phyloP scores from a whole-genome alignment of 2,329 filamentous ascomycete species.

The Beauveria australis region DNA sequence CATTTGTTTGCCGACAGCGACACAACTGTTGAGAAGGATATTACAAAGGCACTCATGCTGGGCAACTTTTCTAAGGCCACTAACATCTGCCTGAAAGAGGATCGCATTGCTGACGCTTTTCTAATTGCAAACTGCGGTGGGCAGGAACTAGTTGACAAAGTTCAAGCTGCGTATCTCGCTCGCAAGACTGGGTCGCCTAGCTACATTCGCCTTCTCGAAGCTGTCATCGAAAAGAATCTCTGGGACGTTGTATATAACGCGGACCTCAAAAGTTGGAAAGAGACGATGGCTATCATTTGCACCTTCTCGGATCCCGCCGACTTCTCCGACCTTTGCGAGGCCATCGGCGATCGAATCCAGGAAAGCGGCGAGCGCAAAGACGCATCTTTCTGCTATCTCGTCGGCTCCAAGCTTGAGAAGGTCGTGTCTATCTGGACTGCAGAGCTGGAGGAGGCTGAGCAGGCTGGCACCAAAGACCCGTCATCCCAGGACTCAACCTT shows the following conservation, averaged over 20 bases:
- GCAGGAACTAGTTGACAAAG: slow-evolving; percentile 87
- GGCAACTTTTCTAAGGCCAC: slow-evolving; percentile 87
- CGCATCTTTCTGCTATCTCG: slow-evolving; percentile 92
- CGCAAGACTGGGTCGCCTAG: slow-evolving; percentile 77
- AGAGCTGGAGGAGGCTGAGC: slow-evolving; percentile 79
- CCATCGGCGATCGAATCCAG: slow-evolving; percentile 81
- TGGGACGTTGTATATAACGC: slow-evolving; percentile 99
- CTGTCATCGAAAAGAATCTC: slow-evolving; percentile 90
- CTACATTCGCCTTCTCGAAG: slow-evolving; percentile 82
- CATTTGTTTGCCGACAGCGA: slow-evolving; percentile 80
- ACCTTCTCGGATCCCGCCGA: slow-evolving; percentile 88
- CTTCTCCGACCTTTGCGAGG: slow-evolving; percentile 91
- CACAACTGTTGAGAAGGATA: slow-evolving; percentile 71
- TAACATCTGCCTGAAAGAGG: slow-evolving; percentile 78
- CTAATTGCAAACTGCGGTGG: slow-evolving; percentile 97
- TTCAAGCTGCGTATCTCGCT: slow-evolving; percentile 82
- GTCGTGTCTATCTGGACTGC: slow-evolving; percentile 90
- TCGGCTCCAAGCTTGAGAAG: slow-evolving; percentile 95
- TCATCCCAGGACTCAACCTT: slow-evolving; percentile 70
- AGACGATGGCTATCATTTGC: slow-evolving; percentile 91
- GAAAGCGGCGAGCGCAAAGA: slow-evolving; percentile 75
- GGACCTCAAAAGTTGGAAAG: slow-evolving; percentile 88
- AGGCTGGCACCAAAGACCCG: slow-evolving; percentile 58
- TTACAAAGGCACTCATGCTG: slow-evolving; percentile 81
- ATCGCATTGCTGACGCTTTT: slow-evolving; percentile 90